Conservation (phyloP, 2,329 filamentous ascomycete species). For the Stemphylium beticola region DNA sequence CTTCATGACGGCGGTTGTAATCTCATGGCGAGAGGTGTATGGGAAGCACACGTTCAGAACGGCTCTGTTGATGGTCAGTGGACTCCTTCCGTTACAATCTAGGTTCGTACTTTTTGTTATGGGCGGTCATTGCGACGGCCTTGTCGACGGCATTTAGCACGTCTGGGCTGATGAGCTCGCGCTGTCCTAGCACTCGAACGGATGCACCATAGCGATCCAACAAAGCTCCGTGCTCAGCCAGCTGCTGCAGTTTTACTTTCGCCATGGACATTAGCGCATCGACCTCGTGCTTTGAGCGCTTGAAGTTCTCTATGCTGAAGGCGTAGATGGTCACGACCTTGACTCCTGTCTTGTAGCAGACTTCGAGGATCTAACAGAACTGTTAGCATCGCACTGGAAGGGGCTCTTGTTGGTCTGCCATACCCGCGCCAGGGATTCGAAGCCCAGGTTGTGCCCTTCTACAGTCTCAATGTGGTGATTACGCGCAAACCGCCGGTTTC, state of each 20-base stretch:
- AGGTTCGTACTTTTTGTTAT: conserved; percentile 76
- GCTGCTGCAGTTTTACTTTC: conserved; percentile 89
- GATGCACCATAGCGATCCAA: conserved; percentile 90
- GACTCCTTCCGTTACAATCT: neutral
- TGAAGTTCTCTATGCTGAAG: conserved; percentile 99
- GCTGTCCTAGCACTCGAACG: conserved; percentile 83
- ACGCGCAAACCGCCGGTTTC: conserved; percentile 90
- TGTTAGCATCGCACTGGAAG: conserved; percentile 42
- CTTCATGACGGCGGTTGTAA: conserved; percentile 84
- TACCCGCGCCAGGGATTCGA: conserved; percentile 90
- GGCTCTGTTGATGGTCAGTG: conserved; percentile 51
- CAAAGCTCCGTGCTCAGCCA: conserved; percentile 90
- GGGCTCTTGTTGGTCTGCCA: conserved; percentile 34
- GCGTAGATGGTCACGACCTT: conserved; percentile 98
- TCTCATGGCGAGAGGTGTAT: conserved; percentile 95
- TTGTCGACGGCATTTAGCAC: conserved; percentile 87
- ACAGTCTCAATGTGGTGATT: conserved; percentile 93
- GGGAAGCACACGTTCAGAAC: conserved; percentile 96
- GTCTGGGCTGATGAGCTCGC: conserved; percentile 82
- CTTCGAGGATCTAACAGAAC: conserved; percentile 74
- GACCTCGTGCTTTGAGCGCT: conserved; percentile 94
- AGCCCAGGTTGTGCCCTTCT: conserved; percentile 93
- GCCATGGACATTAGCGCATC: conserved; percentile 97
- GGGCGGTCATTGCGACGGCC: conserved; percentile 83
- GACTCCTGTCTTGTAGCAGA: conserved; percentile 97